Evolutionary conservation across 2,329 filamentous ascomycete species (phyloP).

Genomic region (Colletotrichum acutatum): DNA sequence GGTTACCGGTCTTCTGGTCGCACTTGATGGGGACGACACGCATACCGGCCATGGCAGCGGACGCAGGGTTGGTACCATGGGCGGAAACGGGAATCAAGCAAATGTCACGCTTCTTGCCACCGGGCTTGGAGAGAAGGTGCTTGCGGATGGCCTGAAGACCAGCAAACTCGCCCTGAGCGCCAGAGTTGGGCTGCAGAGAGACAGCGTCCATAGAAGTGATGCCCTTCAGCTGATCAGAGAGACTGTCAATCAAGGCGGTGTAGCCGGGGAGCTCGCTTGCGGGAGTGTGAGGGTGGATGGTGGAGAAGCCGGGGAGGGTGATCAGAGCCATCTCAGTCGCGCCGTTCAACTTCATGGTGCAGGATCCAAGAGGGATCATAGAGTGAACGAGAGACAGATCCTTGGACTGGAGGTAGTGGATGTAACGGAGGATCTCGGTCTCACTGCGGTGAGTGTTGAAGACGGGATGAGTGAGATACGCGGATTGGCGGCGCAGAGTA

Average conservation of each 20-base stretch:
- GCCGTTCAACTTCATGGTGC: slow-evolving; percentile 98
- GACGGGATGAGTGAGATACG: slow-evolving; percentile 87
- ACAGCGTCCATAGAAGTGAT: slow-evolving; percentile 93
- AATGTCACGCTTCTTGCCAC: slow-evolving; percentile 82
- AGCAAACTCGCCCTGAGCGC: slow-evolving; percentile 94
- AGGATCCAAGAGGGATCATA: slow-evolving; percentile 97
- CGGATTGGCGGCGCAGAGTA: slow-evolving; percentile 74
- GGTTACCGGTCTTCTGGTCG: slow-evolving; percentile 85
- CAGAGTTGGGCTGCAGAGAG: slow-evolving; percentile 94
- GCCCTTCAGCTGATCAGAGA: slow-evolving; percentile 80
- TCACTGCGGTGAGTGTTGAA: slow-evolving; percentile 97
- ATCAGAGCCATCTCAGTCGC: slow-evolving; percentile 93
- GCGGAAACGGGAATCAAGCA: slow-evolving; percentile 95
- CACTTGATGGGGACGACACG: slow-evolving; percentile 93
- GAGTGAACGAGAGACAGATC: slow-evolving; percentile 94
- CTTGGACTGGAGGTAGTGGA: slow-evolving; percentile 92
- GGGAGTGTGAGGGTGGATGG: slow-evolving; percentile 85
- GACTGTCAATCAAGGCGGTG: slow-evolving; percentile 72
- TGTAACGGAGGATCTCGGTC: slow-evolving; percentile 93
- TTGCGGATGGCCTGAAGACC: slow-evolving; percentile 89
- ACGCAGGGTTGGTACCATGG: slow-evolving; percentile 95
- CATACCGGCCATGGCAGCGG: slow-evolving; percentile 96
- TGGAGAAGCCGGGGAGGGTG: slow-evolving; percentile 79
- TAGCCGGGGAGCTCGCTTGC: slow-evolving; percentile 74
- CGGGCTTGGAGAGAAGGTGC: slow-evolving; percentile 76